Percentiles rank a stretch among this genome's conserved stretches.
Evolutionary conservation across 129 eudicot genomes (phyloP).

Genomic region (Saposhnikovia divaricata): DNA sequence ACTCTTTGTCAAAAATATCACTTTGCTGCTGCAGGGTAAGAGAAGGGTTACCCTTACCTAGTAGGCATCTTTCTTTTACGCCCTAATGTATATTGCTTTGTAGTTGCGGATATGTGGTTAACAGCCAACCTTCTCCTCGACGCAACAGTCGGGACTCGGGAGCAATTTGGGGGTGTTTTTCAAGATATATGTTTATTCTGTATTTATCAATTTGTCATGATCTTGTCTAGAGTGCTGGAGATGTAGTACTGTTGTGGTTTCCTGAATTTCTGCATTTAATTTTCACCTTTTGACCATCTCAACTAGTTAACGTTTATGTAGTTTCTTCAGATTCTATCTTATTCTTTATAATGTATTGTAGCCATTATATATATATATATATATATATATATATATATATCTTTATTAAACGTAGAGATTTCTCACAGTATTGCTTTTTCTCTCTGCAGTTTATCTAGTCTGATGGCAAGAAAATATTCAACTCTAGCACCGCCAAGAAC

Average conservation of each 20-base stretch:
- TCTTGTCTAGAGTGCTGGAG: not conserved
- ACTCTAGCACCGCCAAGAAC: not conserved
- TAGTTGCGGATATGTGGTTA: not conserved
- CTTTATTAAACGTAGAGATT: not conserved
- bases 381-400: not conserved
- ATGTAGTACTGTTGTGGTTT: not conserved
- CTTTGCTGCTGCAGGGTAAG: not conserved
- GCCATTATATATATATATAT: not conserved
- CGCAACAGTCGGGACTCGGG: not conserved
- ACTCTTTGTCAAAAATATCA: not conserved
- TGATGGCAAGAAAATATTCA: not conserved
- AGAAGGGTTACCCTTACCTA: not conserved
- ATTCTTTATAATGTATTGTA: not conserved
- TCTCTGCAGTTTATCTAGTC: not conserved
- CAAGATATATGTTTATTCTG: not conserved
- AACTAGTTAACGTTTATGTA: not conserved
- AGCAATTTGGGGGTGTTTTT: not conserved
- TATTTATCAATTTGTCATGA: not conserved
- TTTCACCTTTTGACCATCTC: not conserved
- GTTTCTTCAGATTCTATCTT: not conserved
- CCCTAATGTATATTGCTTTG: not conserved
- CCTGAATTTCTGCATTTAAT: not conserved
- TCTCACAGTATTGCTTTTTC: not conserved
- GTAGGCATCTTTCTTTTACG: not conserved
- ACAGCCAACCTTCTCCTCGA: not conserved